Conservation (phyloP, 2,329 filamentous ascomycete genomes). For the Penicillium hesseltinei region DNA sequence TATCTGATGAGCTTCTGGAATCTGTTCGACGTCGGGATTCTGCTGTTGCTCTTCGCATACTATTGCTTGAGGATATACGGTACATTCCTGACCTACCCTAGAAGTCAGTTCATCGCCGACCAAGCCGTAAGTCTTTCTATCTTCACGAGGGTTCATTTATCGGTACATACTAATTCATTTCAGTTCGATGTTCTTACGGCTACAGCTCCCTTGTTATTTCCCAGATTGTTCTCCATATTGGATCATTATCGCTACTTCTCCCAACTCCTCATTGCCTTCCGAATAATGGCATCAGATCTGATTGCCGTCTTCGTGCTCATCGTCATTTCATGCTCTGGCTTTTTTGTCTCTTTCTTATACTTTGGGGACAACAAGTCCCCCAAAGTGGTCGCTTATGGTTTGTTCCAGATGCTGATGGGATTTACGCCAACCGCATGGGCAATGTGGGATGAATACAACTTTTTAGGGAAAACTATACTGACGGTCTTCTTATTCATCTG, state of each 20-base stretch:
- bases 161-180: not conserved
- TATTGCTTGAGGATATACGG: conserved; percentile 87
- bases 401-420: conserved; percentile 93
- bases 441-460: conserved; percentile 76
- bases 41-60: conserved; percentile 81
- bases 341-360: conserved; percentile 90
- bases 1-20: conserved; percentile 99
- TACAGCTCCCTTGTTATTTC: conserved; percentile 84
- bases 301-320: conserved; percentile 81
- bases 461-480: conserved; percentile 72
- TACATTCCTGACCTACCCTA: conserved; percentile 73
- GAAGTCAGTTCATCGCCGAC: conserved; percentile 67
- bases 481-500: conserved; percentile 87
- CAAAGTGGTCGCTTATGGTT: conserved; percentile 75
- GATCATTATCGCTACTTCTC: conserved; percentile 97
- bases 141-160: not conserved
- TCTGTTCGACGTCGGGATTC: conserved; percentile 85
- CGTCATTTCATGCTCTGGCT: conserved; percentile 84
- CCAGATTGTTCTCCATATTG: conserved; percentile 85
- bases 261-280: conserved; percentile 87
- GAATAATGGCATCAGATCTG: conserved; percentile 88
- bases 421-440: conserved; percentile 96
- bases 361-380: conserved; percentile 69
- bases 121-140: conserved; percentile 55
- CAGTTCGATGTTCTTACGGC: conserved; percentile 85